Base-by-base conservation (phyloP, 2,329 filamentous ascomycete species). In the Calonectria multiphialidica region DNA sequence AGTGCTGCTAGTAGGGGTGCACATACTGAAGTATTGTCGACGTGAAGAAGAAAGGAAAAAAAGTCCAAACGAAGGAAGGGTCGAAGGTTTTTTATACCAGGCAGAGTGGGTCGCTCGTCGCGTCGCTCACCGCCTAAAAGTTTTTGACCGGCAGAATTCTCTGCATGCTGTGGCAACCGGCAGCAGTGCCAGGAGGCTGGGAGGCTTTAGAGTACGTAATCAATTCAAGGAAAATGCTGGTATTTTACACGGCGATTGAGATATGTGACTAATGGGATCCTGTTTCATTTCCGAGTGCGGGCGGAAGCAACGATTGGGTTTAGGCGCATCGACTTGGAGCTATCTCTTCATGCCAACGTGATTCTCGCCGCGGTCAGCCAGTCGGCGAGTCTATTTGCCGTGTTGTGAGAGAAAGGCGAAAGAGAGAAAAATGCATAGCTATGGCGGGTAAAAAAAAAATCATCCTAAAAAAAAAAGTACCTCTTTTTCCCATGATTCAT, bases 1-100 rank as follows among this genome's bases (percentile, higher is more conserved):
- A 28, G 53, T n/a, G 53, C 53, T 37, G 21, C 30, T 37, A 40
- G 53, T 57, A 66, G 64, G 64, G 64, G 64, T 23, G 35, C 53
- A 57, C 64, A 44, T 55, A 66, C 64, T 67, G 65, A 67, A 67
- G 65, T 67, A 67, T 67, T 67, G 65, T 67, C 65, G 65, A 67
- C 65, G 37, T 67, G 50, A 59, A 67, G 65, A 67, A 67, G 65
- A 67, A 67, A 67, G 25, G 50, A 47, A 67, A 40, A 45, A 57
- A 67, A 67, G 28, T 30, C 50, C 30, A 67, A 61, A 57, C 25
- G 21, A 25, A 13, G 21, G n/a, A 33, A 59, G 28, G 8, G 28
- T 25, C 40, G 50, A 25, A 30, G 50, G n/a, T 12, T 21, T 67
- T 67, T 67, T 67, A 67, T 67, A 67, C 65, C 25, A 18, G 13